Conservation (phyloP, 257 asterid species). For the Penstemon davidsonii region DNA sequence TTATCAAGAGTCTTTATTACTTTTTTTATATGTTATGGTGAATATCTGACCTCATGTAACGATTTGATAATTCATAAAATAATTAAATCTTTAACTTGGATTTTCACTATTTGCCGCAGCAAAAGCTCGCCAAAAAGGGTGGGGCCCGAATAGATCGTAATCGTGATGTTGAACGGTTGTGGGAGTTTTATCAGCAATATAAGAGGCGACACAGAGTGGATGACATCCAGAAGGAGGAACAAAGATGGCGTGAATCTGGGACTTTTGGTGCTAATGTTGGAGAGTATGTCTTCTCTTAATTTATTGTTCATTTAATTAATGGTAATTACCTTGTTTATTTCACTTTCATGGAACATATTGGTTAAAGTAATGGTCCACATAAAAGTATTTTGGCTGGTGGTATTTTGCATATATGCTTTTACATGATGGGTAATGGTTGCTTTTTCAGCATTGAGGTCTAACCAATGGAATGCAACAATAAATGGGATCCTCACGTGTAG, state of each 20-base stretch:
- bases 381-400: constrained; percentile 6
- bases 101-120: constrained; percentile 54
- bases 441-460: constrained; percentile 8
- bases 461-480: constrained; percentile 9
- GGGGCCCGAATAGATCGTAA: constrained; percentile 82
- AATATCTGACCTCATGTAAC: constrained; percentile 8
- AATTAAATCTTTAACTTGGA: constrained; percentile 15
- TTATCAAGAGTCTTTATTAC: background rate
- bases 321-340: constrained; percentile 18
- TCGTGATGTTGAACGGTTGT: constrained; percentile 78
- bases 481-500: constrained; percentile 12
- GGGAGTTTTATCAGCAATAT: constrained; percentile 89
- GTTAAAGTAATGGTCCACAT: constrained; percentile 14
- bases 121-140: constrained; percentile 87
- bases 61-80: constrained; percentile 3
- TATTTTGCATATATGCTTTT: background rate
- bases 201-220: constrained; percentile 85
- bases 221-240: constrained; percentile 83
- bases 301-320: constrained; percentile 16
- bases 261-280: constrained; percentile 68
- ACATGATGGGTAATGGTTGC: background rate
- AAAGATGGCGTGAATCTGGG: constrained; percentile 89
- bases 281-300: constrained; percentile 52
- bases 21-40: background rate
- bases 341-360: constrained; percentile 9